A percentile compares a stretch with the other conserved stretches of the same genome.
phyloP scores from a whole-genome alignment of 495 filamentous ascomycete species.

The Penicillium taxi region DNA sequence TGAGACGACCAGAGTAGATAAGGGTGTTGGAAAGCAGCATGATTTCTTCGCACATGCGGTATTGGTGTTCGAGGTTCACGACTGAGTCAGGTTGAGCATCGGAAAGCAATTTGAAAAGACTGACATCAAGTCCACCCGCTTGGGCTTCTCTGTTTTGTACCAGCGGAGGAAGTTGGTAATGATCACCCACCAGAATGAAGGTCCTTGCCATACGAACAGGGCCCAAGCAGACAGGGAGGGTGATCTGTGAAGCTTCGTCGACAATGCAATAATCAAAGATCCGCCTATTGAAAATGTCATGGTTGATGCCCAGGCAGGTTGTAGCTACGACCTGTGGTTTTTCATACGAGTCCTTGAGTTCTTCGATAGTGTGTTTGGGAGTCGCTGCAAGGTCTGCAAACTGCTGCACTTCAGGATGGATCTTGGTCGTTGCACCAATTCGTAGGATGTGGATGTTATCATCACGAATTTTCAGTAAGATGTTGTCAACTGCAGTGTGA shows the following conservation, averaged over 20 bases:
- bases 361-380: constrained; percentile 66
- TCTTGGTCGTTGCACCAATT: constrained; percentile 70
- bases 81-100: constrained; percentile 81
- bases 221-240: constrained; percentile 84
- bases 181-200: constrained; percentile 93
- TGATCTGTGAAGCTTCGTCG: constrained; percentile 96
- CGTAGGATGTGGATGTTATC: constrained; percentile 76
- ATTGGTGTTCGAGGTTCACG: constrained; percentile 87
- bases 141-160: constrained; percentile 87
- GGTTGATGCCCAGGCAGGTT: constrained; percentile 85
- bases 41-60: constrained; percentile 95
- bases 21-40: constrained; percentile 90
- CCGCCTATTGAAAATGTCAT: constrained; percentile 78
- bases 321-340: constrained; percentile 83
- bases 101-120: constrained; percentile 85
- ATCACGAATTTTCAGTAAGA: constrained; percentile 77
- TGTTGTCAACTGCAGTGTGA: constrained; percentile 96
- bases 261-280: constrained; percentile 98
- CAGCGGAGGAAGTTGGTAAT: constrained; percentile 88
- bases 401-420: constrained; percentile 76
- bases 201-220: constrained; percentile 89
- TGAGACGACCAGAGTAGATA: constrained; percentile 82
- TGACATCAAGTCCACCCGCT: constrained; percentile 81
- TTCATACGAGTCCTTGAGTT: constrained; percentile 74
- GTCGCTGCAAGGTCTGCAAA: constrained; percentile 71